Conservation (phyloP, 73 alveolate species). For the Symbiodinium pilosum region DNA sequence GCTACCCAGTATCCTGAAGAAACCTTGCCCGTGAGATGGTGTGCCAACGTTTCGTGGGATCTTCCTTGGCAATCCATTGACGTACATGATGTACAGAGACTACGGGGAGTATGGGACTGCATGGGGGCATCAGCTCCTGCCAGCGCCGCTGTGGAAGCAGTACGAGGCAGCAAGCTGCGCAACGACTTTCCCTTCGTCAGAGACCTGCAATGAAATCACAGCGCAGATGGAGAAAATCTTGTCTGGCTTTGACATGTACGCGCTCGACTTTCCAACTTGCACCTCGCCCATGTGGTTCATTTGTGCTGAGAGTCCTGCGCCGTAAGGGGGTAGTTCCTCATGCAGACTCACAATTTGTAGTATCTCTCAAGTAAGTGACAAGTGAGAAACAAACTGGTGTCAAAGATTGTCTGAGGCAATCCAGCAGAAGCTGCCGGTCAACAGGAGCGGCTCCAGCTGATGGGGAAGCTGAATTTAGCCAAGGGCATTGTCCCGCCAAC, state of each 20-base stretch:
- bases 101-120: constrained; percentile 35
- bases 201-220: neutral
- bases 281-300: too few relatives aligned
- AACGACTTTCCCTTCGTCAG: neutral
- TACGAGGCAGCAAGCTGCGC: neutral
- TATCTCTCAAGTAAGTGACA: too few relatives aligned
- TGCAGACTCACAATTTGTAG: too few relatives aligned
- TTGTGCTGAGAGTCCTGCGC: too few relatives aligned
- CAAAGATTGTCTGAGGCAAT: neutral
- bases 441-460: constrained; percentile 41
- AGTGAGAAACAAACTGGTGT: too few relatives aligned
- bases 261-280: constrained; percentile 39
- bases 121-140: constrained; percentile 79
- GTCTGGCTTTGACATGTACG: constrained; percentile 26
- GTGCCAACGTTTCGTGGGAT: constrained; percentile 10
- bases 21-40: constrained; percentile 11
- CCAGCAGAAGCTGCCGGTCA: constrained; percentile 25
- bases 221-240: neutral
- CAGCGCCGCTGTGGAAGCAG: constrained; percentile 15
- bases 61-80: constrained; percentile 52
- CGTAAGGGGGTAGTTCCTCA: neutral
- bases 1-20: too few relatives aligned
- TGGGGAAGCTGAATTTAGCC: neutral
- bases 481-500: neutral
- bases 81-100: constrained; percentile 54